Percentiles rank a stretch among this genome's conserved stretches.
Conservation (phyloP, 139 green algal genomes). For the Chlorella sp. region DNA sequence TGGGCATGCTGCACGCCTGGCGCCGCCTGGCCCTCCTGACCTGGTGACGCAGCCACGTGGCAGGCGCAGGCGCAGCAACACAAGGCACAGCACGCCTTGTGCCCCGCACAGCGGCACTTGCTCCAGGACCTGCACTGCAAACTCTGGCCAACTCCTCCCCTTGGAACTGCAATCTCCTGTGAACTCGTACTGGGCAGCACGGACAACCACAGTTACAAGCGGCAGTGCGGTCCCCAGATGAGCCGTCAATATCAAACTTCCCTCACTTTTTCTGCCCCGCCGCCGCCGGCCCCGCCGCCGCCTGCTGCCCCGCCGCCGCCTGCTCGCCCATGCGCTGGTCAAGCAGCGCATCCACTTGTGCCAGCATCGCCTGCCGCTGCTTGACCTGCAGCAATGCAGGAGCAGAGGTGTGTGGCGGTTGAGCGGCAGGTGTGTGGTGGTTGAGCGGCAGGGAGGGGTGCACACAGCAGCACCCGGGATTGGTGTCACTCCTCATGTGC, state of each 20-base stretch:
- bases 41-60: background rate
- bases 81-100: too few species aligned
- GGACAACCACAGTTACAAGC: background rate
- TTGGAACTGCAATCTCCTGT: too few species aligned
- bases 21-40: background rate
- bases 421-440: too few species aligned
- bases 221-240: background rate
- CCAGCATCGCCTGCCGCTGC: constrained; percentile 21
- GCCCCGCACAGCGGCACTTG: too few species aligned
- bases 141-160: too few species aligned
- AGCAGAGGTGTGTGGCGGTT: too few species aligned
- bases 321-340: constrained; percentile 18
- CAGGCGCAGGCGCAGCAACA: too few species aligned
- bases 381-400: background rate
- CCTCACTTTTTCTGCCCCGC: constrained; percentile 2
- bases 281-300: constrained; percentile 1
- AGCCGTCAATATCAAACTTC: background rate
- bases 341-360: constrained; percentile 7
- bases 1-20: constrained; percentile 28
- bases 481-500: too few species aligned
- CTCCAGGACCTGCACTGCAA: background rate
- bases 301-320: background rate
- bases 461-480: too few species aligned
- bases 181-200: too few species aligned
- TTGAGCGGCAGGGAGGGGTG: too few species aligned